These are phyloP conservation scores for Colletotrichum siamense DNA, from an alignment of 2,329 filamentous ascomycete species.

Conservation along the genomic window DNA sequence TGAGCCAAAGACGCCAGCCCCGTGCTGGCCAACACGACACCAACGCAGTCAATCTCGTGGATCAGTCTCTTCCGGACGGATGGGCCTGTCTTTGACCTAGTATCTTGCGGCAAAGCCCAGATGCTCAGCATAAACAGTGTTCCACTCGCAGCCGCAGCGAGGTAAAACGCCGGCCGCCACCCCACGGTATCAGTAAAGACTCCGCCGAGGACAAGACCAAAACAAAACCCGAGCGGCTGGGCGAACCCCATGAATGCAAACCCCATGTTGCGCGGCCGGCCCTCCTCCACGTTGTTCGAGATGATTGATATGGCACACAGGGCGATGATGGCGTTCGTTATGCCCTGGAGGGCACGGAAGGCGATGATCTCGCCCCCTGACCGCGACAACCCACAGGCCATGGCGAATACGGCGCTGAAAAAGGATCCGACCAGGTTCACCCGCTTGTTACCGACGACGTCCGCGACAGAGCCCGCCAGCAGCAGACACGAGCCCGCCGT, in stretches of 20 bases:
- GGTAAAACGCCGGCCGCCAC: conserved; percentile 4
- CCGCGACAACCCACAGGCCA: not conserved
- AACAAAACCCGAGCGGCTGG: not conserved
- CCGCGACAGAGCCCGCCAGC: conserved; percentile 1
- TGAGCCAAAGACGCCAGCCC: not conserved
- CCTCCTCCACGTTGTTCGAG: not conserved
- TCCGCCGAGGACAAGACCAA: not conserved
- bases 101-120: conserved; percentile 47
- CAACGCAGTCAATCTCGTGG: not conserved
- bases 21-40: not conserved
- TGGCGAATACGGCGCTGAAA: not conserved
- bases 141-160: conserved; percentile 32
- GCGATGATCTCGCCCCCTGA: not conserved
- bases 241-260: conserved; percentile 27
- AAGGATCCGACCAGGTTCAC: conserved; percentile 7
- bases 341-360: conserved; percentile 5
- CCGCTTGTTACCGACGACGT: not conserved
- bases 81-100: conserved; percentile 33
- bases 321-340: conserved; percentile 1
- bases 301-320: conserved; percentile 2
- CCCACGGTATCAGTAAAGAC: not conserved
- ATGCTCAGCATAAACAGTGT: conserved; percentile 44
- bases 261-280: conserved; percentile 33
- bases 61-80: not conserved
- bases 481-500: not conserved